Conservation (phyloP, 2,329 filamentous ascomycete genomes). For the Hypoxylon sp. region DNA sequence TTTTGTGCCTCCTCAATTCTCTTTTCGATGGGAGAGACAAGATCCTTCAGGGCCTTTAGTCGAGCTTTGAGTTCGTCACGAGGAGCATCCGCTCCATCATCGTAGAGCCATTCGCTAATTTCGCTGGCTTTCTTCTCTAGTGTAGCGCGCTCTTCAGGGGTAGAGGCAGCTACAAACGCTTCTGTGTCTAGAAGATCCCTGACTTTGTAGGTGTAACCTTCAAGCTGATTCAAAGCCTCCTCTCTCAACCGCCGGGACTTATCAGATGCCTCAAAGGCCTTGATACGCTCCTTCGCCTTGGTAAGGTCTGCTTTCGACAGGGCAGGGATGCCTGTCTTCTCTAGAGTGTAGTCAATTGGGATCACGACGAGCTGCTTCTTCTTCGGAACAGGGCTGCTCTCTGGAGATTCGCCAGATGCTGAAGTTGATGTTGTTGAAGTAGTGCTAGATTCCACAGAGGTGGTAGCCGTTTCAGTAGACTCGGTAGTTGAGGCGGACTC, state of each 20-base stretch:
- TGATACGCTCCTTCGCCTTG: conserved; percentile 75
- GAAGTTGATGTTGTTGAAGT: conserved; percentile 53
- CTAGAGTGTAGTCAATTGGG: conserved; percentile 62
- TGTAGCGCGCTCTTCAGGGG: conserved; percentile 72
- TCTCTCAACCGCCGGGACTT: conserved; percentile 80
- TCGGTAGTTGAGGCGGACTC: conserved; percentile 58
- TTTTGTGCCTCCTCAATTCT: conserved; percentile 78
- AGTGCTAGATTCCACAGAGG: conserved; percentile 55
- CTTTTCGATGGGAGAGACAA: conserved; percentile 81
- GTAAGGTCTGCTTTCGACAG: conserved; percentile 63
- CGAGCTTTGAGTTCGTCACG: conserved; percentile 80
- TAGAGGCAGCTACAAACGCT: conserved; percentile 78
- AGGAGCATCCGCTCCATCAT: conserved; percentile 81
- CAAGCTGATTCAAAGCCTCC: conserved; percentile 91
- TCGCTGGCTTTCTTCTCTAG: conserved; percentile 76
- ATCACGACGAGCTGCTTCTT: conserved; percentile 71
- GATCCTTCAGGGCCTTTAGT: conserved; percentile 79
- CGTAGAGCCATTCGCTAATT: conserved; percentile 91
- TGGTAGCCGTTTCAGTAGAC: conserved; percentile 58
- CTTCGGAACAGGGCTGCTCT: conserved; percentile 67
- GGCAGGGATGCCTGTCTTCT: conserved; percentile 63
- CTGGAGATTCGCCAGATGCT: conserved; percentile 62
- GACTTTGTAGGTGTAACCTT: conserved; percentile 90
- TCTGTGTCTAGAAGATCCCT: conserved; percentile 85
- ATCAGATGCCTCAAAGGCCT: conserved; percentile 89